Percentiles rank a stretch among this genome's conserved stretches.
Conservation (phyloP, 352 stramenopile species). For the Globisporangium megalacanthum region DNA sequence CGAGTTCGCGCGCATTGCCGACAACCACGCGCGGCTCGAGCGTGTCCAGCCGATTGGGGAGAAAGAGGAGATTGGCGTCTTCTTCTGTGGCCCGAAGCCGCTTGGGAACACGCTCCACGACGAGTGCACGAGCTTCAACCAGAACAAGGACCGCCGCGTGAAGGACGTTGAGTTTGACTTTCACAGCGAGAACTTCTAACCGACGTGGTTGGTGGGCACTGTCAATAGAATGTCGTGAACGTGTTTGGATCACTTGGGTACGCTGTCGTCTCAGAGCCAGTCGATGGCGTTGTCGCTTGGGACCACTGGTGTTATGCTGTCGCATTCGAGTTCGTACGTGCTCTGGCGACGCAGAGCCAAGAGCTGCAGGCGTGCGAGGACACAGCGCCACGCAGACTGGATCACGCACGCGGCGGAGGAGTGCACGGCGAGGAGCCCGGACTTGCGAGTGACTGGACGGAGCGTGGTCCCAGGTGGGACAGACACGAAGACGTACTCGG, state of each 20-base stretch:
- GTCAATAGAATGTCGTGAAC: background rate
- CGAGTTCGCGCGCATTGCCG: conserved; percentile 49
- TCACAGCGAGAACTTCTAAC: conserved; percentile 64
- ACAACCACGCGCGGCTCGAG: conserved; percentile 33
- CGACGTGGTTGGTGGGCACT: background rate
- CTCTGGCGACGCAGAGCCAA: conserved; percentile 10
- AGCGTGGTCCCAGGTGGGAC: background rate
- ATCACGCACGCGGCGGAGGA: conserved; percentile 1
- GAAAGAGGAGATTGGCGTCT: conserved; percentile 67
- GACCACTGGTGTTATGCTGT: conserved; percentile 25
- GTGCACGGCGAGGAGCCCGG: background rate
- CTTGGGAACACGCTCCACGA: conserved; percentile 57
- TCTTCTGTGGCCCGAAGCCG: conserved; percentile 65
- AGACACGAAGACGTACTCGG: background rate
- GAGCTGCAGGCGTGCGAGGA: background rate
- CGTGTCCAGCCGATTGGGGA: conserved; percentile 20
- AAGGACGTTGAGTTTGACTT: conserved; percentile 60
- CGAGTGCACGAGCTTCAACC: conserved; percentile 52
- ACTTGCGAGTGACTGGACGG: background rate
- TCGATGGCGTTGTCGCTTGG: conserved; percentile 17
- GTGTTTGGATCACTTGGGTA: no score
- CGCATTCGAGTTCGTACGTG: conserved; percentile 15
- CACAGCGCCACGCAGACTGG: conserved; percentile 7
- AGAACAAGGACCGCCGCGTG: conserved; percentile 24
- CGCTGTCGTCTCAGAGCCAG: conserved; percentile 12